Base-by-base conservation (phyloP, 352 stramenopile species). In the Globisporangium solare region DNA sequence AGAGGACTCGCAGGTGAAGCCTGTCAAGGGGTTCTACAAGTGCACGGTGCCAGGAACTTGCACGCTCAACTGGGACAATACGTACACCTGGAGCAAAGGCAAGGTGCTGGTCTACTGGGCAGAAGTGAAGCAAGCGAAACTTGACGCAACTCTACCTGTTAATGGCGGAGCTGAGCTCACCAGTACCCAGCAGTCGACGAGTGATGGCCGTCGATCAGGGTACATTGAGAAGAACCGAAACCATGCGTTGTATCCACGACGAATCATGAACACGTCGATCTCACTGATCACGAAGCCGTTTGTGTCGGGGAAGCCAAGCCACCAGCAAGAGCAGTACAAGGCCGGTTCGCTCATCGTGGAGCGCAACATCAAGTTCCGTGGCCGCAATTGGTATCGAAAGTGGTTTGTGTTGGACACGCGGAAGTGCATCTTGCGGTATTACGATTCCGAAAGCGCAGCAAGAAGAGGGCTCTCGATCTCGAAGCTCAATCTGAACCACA, bases 61-160 rank as follows among this genome's bases (percentile, higher is more conserved):
- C 47, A 82, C 74, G 14, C 68, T 92, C 11, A 84, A 79, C 21
- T 92, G 81, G 81, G 81, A 92, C 64, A 92, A 92, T 59, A 89
- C 81, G 56, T 92, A 89, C 63, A 89, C 78, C 22, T 92, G 81
- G 81, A 85, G 79, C 58, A 88, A 89, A 46, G 71, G 59, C 51
- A 92, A 92, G 43, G 72, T 86, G 20, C 56, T 92, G 3, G 74
- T 89, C 21, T 92, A 92, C 64, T 88, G 76, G 76, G 76, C 81
- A 12, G 81, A 89, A 55, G 74, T 92, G 13, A 71, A 86, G 53
- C 67, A 76, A 42, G 47, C 24, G 2, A 27, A 24, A 4, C 37
- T 54, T 2, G 52, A 51, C 41, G 31, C 40, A 6, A 40, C 22
- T 22, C 20, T 20, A 20, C 13, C 2, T 1, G 8, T 21, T 43